These are phyloP conservation scores for Neurospora intermedia DNA, from an alignment of 495 filamentous ascomycete genomes.

Conservation along the genomic window DNA sequence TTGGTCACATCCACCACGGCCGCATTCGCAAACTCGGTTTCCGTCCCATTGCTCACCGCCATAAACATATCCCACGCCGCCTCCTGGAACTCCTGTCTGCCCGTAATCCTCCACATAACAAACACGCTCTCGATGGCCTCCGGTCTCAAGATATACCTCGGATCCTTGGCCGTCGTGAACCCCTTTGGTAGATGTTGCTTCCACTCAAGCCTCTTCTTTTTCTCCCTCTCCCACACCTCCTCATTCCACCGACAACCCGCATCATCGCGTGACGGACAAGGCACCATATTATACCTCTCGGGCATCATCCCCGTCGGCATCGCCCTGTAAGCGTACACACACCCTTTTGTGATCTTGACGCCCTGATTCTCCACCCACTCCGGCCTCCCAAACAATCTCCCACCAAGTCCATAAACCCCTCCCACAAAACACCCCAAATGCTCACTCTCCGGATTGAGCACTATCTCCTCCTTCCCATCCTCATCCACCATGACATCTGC, in stretches of 20 bases:
- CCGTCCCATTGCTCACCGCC: conserved; percentile 49
- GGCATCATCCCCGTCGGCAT: conserved; percentile 81
- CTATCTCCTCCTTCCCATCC: conserved; percentile 16
- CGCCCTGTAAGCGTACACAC: conserved; percentile 72
- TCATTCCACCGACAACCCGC: conserved; percentile 63
- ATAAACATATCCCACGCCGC: conserved; percentile 67
- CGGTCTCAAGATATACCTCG: conserved; percentile 39
- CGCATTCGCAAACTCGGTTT: conserved; percentile 49
- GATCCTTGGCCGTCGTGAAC: conserved; percentile 30
- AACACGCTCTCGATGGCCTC: conserved; percentile 63
- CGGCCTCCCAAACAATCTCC: conserved; percentile 57
- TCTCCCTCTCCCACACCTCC: conserved; percentile 35
- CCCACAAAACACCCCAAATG: conserved; percentile 65
- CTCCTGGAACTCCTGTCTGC: conserved; percentile 50
- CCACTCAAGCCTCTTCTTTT: conserved; percentile 16
- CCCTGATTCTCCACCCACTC: conserved; percentile 56
- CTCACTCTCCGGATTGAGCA: conserved; percentile 27
- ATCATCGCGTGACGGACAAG: conserved; percentile 45
- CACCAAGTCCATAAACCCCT: conserved; percentile 72
- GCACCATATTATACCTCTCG: conserved; percentile 52
- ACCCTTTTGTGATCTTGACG: conserved; percentile 68
- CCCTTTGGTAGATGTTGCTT: conserved; percentile 22
- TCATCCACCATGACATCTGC: conserved; percentile 14
- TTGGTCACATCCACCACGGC: conserved; percentile 49
- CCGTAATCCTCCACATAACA: conserved; percentile 61